Evolutionary conservation across 2,329 filamentous ascomycete genomes (phyloP).

Genomic region (Claviceps maximensis): DNA sequence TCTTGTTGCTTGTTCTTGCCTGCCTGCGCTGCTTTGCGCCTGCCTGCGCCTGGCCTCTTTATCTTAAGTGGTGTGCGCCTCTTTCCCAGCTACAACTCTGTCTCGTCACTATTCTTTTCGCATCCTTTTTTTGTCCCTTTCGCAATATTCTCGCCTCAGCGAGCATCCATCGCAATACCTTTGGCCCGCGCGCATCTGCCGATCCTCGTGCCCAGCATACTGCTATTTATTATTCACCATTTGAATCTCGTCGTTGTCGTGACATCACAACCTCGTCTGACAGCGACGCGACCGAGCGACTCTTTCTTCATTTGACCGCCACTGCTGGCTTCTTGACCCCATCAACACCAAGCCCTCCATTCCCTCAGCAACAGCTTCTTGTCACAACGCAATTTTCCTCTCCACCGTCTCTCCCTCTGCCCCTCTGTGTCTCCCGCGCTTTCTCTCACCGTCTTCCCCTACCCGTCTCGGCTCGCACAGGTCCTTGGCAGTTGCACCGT

Average conservation of each 20-base stretch:
- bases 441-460: no score
- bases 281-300: no score
- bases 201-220: not conserved
- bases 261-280: no score
- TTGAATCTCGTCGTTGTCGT: not conserved
- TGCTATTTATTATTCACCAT: not conserved
- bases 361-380: no score
- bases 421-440: no score
- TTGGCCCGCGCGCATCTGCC: not conserved
- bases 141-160: not conserved
- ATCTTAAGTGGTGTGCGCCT: conserved; percentile 1
- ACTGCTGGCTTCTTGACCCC: no score
- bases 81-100: conserved; percentile 2
- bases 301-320: no score
- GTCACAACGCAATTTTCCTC: no score
- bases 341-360: no score
- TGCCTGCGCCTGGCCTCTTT: conserved; percentile 3
- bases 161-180: conserved; percentile 1
- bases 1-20: conserved; percentile 2
- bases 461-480: no score
- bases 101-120: conserved; percentile 1
- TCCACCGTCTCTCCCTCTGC: no score
- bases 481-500: not conserved
- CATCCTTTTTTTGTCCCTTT: not conserved
- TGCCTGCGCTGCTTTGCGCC: conserved; percentile 6